Conservation (phyloP, 768 basidiomycete species). For the Astraeus odoratus region DNA sequence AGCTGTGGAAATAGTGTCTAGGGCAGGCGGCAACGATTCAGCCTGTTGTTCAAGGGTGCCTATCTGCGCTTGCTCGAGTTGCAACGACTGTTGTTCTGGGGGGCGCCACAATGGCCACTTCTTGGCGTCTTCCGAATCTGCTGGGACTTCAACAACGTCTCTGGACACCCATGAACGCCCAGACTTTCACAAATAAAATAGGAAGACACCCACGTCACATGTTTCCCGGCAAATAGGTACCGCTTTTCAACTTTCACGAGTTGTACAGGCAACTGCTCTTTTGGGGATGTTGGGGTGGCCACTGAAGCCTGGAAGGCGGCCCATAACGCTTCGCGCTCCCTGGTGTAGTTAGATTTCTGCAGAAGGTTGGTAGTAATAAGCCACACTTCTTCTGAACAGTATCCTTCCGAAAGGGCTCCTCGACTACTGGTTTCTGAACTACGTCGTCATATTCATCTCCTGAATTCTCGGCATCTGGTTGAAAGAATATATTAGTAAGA, state of each 20-base stretch:
- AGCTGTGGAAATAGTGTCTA: not conserved
- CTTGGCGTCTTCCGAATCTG: conserved; percentile 67
- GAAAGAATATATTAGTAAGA: not conserved
- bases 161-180: conserved; percentile 31
- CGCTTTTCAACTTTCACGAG: conserved; percentile 63
- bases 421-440: conserved; percentile 24
- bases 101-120: conserved; percentile 58
- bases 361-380: not conserved
- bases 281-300: conserved; percentile 20
- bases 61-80: conserved; percentile 4
- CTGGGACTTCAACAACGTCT: conserved; percentile 67
- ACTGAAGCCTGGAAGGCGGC: conserved; percentile 60
- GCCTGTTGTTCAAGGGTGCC: not conserved
- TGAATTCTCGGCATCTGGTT: conserved; percentile 32
- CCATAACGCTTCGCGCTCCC: conserved; percentile 63
- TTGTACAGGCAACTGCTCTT: conserved; percentile 24
- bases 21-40: not conserved
- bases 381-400: conserved; percentile 38
- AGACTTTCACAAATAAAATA: conserved; percentile 3
- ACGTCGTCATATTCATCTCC: conserved; percentile 32
- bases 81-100: conserved; percentile 4
- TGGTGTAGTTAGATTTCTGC: conserved; percentile 19
- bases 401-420: conserved; percentile 28
- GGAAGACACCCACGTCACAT: conserved; percentile 50
- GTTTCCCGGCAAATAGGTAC: conserved; percentile 73